phyloP scores from a whole-genome alignment of 768 basidiomycete genomes.

The Gelatoporia subvermispora region DNA sequence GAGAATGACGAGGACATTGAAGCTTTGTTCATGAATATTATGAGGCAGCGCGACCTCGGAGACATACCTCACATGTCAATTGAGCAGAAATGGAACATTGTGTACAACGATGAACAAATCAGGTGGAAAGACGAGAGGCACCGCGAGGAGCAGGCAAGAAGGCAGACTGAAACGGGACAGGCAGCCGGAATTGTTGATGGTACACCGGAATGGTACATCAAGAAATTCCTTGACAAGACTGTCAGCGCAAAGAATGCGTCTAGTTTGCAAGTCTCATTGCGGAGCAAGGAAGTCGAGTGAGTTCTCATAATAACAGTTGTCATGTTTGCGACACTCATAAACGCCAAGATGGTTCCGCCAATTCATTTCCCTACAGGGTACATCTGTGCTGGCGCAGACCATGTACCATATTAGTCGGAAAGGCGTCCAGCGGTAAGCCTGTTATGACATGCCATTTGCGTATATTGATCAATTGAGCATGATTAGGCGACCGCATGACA shows the following conservation, averaged over 20 bases:
- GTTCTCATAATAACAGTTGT: conserved; percentile 12
- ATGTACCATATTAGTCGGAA: conserved; percentile 74
- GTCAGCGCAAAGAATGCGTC: conserved; percentile 78
- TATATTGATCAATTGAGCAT: background rate
- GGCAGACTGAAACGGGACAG: conserved; percentile 56
- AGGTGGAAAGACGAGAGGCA: conserved; percentile 72
- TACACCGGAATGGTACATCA: conserved; percentile 90
- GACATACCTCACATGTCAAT: conserved; percentile 57
- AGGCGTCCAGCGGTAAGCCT: conserved; percentile 51
- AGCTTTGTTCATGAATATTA: conserved; percentile 72
- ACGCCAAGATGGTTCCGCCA: conserved; percentile 67
- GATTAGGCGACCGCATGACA: conserved; percentile 57
- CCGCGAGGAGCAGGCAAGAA: conserved; percentile 57
- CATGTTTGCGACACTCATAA: background rate
- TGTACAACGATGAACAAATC: conserved; percentile 76
- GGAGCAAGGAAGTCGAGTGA: conserved; percentile 79
- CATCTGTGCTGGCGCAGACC: conserved; percentile 76
- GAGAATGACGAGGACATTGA: conserved; percentile 74
- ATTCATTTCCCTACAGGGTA: conserved; percentile 76
- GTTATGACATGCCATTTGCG: background rate
- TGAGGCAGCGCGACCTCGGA: conserved; percentile 60
- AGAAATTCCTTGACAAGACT: conserved; percentile 82
- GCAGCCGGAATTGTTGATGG: conserved; percentile 51
- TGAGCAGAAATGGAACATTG: conserved; percentile 90
- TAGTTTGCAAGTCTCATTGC: conserved; percentile 68